These are phyloP conservation scores for Sarocladium oryzae DNA, from an alignment of 2,329 filamentous ascomycete genomes.

Conservation along the genomic window DNA sequence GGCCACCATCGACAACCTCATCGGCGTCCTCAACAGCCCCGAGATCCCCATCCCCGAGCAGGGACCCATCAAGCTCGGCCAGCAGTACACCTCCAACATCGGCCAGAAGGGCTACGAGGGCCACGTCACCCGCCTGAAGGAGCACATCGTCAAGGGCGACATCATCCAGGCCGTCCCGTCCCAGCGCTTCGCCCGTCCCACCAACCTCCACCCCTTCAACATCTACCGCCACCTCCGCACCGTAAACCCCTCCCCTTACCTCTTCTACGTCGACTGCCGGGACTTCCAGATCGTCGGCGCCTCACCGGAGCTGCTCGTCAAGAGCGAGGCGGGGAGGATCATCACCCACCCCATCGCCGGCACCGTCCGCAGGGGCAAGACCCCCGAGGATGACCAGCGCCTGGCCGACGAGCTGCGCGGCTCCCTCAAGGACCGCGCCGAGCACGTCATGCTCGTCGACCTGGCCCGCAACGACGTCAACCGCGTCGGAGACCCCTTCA, in stretches of 20 bases:
- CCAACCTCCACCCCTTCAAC: slow-evolving; percentile 91
- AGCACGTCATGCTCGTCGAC: slow-evolving; percentile 98
- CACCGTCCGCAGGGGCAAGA: slow-evolving; percentile 81
- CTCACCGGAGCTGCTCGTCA: slow-evolving; percentile 89
- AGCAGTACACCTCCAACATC: slow-evolving; percentile 87
- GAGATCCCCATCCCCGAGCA: slow-evolving; percentile 75
- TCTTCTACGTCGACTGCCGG: slow-evolving; percentile 90
- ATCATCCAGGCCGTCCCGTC: slow-evolving; percentile 98
- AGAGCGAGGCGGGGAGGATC: slow-evolving; percentile 77
- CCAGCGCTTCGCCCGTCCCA: slow-evolving; percentile 85
- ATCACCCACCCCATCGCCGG: slow-evolving; percentile 97
- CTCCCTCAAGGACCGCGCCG: slow-evolving; percentile 85
- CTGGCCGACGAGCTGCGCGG: slow-evolving; percentile 70
- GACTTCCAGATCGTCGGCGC: slow-evolving; percentile 95
- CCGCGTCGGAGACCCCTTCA: slow-evolving; percentile 83
- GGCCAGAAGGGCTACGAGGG: slow-evolving; percentile 80
- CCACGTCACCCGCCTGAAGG: slow-evolving; percentile 81
- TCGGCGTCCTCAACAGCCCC: slow-evolving; percentile 65
- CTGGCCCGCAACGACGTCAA: slow-evolving; percentile 95
- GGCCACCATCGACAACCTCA: slow-evolving; percentile 56
- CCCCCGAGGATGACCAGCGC: slow-evolving; percentile 70
- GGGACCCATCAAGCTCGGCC: slow-evolving; percentile 61
- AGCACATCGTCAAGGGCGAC: slow-evolving; percentile 85
- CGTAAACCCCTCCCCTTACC: slow-evolving; percentile 95
- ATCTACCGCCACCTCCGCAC: slow-evolving; percentile 93